Evolutionary conservation across 2,329 filamentous ascomycete genomes (phyloP).

Genomic region (Ustulina deusta): DNA sequence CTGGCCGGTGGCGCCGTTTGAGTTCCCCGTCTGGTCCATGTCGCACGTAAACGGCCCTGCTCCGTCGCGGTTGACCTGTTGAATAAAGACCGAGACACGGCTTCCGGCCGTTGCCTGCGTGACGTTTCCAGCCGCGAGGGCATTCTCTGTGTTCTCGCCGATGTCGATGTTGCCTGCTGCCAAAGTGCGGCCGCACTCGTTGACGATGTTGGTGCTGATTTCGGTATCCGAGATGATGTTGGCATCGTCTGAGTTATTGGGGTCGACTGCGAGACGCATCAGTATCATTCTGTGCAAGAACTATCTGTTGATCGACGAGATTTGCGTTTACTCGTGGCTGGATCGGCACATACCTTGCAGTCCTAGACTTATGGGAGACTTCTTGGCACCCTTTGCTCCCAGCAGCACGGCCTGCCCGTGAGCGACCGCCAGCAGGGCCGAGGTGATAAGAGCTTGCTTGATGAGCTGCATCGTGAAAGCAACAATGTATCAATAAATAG

Average conservation of each 20-base stretch:
- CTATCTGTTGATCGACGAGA: conserved; percentile 31
- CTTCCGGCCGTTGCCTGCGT: conserved; percentile 60
- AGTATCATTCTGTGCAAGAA: conserved; percentile 36
- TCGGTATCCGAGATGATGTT: conserved; percentile 47
- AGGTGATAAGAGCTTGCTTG: conserved; percentile 36
- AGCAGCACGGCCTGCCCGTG: conserved; percentile 52
- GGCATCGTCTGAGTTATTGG: conserved; percentile 40
- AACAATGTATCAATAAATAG: conserved; percentile 22
- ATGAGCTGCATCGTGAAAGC: conserved; percentile 41
- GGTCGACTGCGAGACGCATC: conserved; percentile 45
- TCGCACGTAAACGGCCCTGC: conserved; percentile 56
- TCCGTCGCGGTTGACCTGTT: conserved; percentile 55
- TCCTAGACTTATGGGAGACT: conserved; percentile 47
- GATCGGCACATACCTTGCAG: conserved; percentile 46
- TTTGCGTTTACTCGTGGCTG: conserved; percentile 7
- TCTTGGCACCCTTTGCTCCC: conserved; percentile 46
- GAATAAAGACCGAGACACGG: conserved; percentile 63
- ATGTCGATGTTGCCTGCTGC: conserved; percentile 61
- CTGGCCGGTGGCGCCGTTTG: conserved; percentile 56
- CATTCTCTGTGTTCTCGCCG: conserved; percentile 51
- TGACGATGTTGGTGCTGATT: conserved; percentile 53
- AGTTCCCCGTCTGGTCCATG: conserved; percentile 52
- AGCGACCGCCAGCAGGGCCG: conserved; percentile 46
- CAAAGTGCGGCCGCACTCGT: conserved; percentile 63
- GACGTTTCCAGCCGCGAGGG: conserved; percentile 48